phyloP scores from a whole-genome alignment of 768 basidiomycete genomes.

The Lactarius hengduanensis region DNA sequence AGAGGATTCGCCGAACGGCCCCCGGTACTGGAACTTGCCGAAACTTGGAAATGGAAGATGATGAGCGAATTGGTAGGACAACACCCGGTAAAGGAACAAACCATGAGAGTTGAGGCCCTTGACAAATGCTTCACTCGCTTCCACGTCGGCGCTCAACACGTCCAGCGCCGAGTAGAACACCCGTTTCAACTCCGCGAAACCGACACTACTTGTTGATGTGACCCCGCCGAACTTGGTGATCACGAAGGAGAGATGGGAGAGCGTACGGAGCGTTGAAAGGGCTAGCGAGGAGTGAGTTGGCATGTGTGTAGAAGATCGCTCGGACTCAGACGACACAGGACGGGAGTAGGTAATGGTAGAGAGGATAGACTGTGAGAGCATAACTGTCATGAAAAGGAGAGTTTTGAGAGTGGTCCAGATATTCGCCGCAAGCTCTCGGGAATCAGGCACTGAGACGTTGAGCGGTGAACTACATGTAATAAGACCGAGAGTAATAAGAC shows the following conservation, averaged over 20 bases:
- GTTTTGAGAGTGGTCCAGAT: slow-evolving; percentile 74
- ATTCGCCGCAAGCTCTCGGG: slow-evolving; percentile 45
- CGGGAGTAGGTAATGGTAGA: slow-evolving; percentile 48
- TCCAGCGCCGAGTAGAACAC: slow-evolving; percentile 78
- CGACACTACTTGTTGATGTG: slow-evolving; percentile 48
- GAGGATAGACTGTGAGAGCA: slow-evolving; percentile 65
- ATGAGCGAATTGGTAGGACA: background rate
- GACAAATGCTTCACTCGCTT: slow-evolving; percentile 42
- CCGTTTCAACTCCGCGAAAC: slow-evolving; percentile 71
- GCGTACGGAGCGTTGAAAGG: slow-evolving; percentile 49
- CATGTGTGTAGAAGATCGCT: slow-evolving; percentile 2
- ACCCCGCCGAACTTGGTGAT: slow-evolving; percentile 80
- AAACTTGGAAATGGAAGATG: background rate
- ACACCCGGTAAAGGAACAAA: background rate
- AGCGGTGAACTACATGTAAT: background rate
- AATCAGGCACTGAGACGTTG: slow-evolving; percentile 40
- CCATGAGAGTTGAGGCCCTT: slow-evolving; percentile 34
- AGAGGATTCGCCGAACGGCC: slow-evolving; percentile 2
- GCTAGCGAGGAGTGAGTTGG: slow-evolving; percentile 50
- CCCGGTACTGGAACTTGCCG: slow-evolving; percentile 9
- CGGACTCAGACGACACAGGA: slow-evolving; percentile 11
- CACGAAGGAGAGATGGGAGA: slow-evolving; percentile 72
- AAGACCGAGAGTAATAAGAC: background rate
- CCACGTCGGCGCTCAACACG: slow-evolving; percentile 49
- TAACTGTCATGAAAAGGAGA: slow-evolving; percentile 67